Evolutionary conservation across 768 basidiomycete species (phyloP).

Genomic region (Postia placenta): DNA sequence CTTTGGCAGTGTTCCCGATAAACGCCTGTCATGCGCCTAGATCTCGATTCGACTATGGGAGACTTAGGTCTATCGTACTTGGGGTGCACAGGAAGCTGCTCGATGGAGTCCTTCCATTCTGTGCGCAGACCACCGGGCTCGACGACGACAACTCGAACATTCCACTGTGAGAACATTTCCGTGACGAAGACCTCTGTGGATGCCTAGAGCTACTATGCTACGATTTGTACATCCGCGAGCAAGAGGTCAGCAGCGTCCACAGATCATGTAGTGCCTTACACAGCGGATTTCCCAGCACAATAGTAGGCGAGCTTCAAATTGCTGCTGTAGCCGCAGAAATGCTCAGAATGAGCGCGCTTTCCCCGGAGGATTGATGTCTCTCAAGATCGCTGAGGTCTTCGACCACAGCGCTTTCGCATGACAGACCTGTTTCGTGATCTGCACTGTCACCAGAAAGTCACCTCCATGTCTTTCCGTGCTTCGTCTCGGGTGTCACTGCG

Average conservation of each 20-base stretch:
- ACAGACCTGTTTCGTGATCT: conserved; percentile 30
- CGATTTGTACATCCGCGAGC: not conserved
- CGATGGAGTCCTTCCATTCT: conserved; percentile 12
- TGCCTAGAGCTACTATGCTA: conserved; percentile 16
- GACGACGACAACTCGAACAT: conserved; percentile 14
- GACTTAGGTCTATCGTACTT: conserved; percentile 7
- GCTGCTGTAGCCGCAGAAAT: too few relatives aligned
- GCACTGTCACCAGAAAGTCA: conserved; percentile 39
- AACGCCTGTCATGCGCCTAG: not conserved
- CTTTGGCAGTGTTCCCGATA: conserved; percentile 14
- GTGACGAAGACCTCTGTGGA: conserved; percentile 15
- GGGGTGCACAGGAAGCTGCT: conserved; percentile 2
- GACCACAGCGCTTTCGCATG: not conserved
- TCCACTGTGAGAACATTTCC: conserved; percentile 16
- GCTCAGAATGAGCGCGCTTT: conserved; percentile 12
- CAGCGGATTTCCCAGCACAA: conserved; percentile 31
- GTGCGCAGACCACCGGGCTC: conserved; percentile 19
- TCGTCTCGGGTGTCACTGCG: conserved; percentile 28
- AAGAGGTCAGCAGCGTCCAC: too few relatives aligned
- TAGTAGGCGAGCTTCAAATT: conserved; percentile 28
- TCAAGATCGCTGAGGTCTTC: conserved; percentile 8
- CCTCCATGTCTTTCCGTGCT: conserved; percentile 33
- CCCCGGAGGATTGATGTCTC: conserved; percentile 13
- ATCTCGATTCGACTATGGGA: conserved; percentile 2
- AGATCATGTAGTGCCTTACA: too few relatives aligned